These are phyloP conservation scores for Fusarium floridanum DNA, from an alignment of 2,329 filamentous ascomycete genomes.

Conservation along the genomic window DNA sequence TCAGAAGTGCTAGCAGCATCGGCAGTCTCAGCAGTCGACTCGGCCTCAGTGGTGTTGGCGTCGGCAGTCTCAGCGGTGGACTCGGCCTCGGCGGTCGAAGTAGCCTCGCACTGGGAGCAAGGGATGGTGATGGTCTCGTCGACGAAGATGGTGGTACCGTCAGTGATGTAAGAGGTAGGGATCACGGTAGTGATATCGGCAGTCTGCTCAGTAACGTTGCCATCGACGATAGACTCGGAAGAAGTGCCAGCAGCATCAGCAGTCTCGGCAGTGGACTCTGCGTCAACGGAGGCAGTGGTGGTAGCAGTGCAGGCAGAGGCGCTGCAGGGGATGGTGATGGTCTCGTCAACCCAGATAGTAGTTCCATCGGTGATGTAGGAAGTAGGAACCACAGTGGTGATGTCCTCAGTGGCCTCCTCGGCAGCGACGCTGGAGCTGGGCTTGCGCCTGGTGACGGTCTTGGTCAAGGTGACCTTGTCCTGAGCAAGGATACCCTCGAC, in stretches of 20 bases:
- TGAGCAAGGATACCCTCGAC: slow-evolving; percentile 38
- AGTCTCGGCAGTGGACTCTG: background rate
- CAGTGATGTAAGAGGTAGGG: slow-evolving; percentile 35
- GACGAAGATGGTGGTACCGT: slow-evolving; percentile 40
- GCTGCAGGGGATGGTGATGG: slow-evolving; percentile 37
- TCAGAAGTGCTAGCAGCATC: background rate
- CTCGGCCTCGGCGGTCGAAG: slow-evolving; percentile 23
- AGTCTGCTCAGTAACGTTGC: slow-evolving; percentile 22
- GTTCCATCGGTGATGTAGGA: slow-evolving; percentile 36
- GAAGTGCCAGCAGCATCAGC: slow-evolving; percentile 9
- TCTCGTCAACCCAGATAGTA: slow-evolving; percentile 36
- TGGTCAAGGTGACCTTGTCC: slow-evolving; percentile 34
- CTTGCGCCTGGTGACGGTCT: slow-evolving; percentile 30
- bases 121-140: slow-evolving; percentile 37
- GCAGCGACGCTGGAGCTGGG: slow-evolving; percentile 16
- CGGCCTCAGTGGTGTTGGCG: slow-evolving; percentile 2
- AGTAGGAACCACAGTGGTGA: slow-evolving; percentile 37
- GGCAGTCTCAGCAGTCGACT: slow-evolving; percentile 5
- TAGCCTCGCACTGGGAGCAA: slow-evolving; percentile 34
- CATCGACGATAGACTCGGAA: slow-evolving; percentile 9
- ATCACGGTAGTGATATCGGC: slow-evolving; percentile 29
- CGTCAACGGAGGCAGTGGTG: background rate
- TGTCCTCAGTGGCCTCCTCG: slow-evolving; percentile 30
- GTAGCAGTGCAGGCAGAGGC: slow-evolving; percentile 14
- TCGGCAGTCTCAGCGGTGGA: slow-evolving; percentile 13